Evolutionary conservation across 768 basidiomycete species (phyloP), one percentile per base, ranked within the genome.

Genomic region (Pleurotus ostreatus): DNA sequence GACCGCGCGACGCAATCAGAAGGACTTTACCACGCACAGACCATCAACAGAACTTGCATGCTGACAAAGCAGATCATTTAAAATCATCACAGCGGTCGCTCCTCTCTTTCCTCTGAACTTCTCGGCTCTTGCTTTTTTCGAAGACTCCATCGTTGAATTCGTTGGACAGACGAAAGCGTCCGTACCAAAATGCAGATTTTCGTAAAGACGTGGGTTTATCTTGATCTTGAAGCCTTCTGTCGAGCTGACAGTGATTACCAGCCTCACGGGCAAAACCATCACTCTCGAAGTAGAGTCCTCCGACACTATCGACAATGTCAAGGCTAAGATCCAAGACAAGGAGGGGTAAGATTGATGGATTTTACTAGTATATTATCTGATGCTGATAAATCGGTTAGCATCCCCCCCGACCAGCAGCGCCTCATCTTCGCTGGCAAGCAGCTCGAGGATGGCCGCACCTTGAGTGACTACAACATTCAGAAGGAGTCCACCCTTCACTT

Each of bases 351-450:
- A 53, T 22, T 56, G 16, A 22, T 48, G 34, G 2, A 18, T 6
- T 40, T 43, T 51, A 18, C 37, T 8, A 4, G 11, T 2, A 51
- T 47, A 11, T 3, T 11, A 11, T 18, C 23, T 38, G 8, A 37
- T 51, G 18, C 44, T 67, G 15, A 65, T 49, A 48, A 46, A 49
- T 23, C 39, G 22, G 30, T 7, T 61, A 92, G 91, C 22, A 94
- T 93, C 54, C 90, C 92, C 56, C 91, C 89, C 62, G 93, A 96
- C 76, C 94, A 95, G 74, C 95, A 98, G 74, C 94, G 96, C 64
- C 73, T 98, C 75, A 98, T 98, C 80, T 99, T 98, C 71, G 96
- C 96, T 54, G 96, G 96, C 65, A 98, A 99, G 79, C 96, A 98
- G 74, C 89, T 99, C 65, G 96, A 98, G 79, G 97, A 99, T 76